Conservation (phyloP, 352 stramenopile genomes). For the Pythium insidiosum region DNA sequence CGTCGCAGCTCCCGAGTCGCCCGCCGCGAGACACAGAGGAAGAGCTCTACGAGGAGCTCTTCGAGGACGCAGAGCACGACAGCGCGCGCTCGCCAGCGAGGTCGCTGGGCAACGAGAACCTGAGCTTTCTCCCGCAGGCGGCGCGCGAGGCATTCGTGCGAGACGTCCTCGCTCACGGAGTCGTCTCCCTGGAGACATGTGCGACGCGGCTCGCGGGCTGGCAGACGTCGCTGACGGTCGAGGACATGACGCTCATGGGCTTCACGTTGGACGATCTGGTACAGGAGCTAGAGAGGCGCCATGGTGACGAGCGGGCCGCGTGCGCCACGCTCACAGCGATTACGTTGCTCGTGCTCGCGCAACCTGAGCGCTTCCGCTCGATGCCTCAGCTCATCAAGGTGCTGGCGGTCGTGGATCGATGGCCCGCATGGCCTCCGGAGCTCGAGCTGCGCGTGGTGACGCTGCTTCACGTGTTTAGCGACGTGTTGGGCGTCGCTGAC, state of each 20-base stretch:
- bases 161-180: conserved; percentile 1
- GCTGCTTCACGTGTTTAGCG: conserved; percentile 32
- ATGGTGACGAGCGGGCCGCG: conserved; percentile 16
- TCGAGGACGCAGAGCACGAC: conserved; percentile 4
- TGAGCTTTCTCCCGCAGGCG: conserved; percentile 28
- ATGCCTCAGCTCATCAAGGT: conserved; percentile 29
- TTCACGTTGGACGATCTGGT: conserved; percentile 37
- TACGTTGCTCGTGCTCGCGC: conserved; percentile 16
- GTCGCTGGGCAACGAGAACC: conserved; percentile 23
- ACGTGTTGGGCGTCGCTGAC: conserved; percentile 24
- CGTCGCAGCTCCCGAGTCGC: too few relatives aligned
- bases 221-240: background rate
- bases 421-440: conserved; percentile 24
- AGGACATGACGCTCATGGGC: conserved; percentile 20
- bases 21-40: too few relatives aligned
- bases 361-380: conserved; percentile 16
- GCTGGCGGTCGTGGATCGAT: conserved; percentile 23
- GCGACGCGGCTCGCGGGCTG: background rate
- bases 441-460: conserved; percentile 24
- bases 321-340: conserved; percentile 33
- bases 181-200: too few relatives aligned
- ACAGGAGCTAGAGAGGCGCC: conserved; percentile 27
- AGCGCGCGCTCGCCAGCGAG: background rate
- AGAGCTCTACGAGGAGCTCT: conserved; percentile 1
- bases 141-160: conserved; percentile 26